Conservation (phyloP, 257 asterid genomes). For the Solanum ossicruentum region DNA sequence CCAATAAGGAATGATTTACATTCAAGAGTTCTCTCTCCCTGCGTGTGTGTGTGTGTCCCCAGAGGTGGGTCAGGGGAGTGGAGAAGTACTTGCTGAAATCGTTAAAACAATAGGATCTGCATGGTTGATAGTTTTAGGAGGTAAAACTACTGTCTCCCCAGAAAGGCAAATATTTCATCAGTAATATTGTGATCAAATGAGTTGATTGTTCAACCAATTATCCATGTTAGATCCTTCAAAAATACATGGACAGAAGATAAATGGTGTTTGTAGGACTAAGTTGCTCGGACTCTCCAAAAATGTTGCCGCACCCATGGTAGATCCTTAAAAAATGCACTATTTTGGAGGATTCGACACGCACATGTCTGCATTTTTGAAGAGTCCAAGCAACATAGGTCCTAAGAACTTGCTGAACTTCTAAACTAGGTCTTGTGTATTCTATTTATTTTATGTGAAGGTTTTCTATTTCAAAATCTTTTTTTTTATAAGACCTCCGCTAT, state of each 20-base stretch:
- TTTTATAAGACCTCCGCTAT: neutral
- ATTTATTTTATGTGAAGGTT: neutral
- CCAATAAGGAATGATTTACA: neutral
- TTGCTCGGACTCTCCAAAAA: no score
- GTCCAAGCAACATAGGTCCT: neutral
- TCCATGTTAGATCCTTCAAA: no score
- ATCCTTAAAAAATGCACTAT: no score
- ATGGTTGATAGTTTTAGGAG: neutral
- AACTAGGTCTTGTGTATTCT: neutral
- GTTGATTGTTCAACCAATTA: neutral
- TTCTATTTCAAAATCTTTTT: neutral
- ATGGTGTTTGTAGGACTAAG: no score
- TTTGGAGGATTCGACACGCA: no score
- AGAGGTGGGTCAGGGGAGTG: neutral
- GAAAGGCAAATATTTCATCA: neutral
- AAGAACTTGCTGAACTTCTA: neutral
- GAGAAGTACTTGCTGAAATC: neutral
- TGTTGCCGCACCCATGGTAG: no score
- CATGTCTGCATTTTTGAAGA: no score
- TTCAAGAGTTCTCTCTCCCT: neutral
- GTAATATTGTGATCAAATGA: neutral
- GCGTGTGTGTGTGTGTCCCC: neutral
- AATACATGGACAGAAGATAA: no score
- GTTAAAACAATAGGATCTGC: neutral
- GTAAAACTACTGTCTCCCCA: neutral